phyloP scores from a whole-genome alignment of 805 yeast species.

The Saccharomycopsis synnaedendra region DNA sequence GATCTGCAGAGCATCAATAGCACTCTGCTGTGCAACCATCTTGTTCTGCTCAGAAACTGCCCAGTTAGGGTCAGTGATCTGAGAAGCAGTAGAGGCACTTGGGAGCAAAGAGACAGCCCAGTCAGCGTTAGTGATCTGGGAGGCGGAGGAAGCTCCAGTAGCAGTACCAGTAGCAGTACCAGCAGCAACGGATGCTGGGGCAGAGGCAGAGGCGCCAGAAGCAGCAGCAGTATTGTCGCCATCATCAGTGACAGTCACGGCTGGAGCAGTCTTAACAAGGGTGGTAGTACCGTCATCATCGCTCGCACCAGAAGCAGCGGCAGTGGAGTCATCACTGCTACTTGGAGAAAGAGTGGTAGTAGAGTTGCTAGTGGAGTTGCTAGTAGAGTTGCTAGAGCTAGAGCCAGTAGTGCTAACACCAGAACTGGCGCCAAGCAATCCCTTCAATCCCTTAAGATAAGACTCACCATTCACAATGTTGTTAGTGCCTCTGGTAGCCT shows the following conservation, averaged over 20 bases:
- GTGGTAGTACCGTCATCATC: not conserved
- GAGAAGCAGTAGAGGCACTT: not conserved
- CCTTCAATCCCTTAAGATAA: not conserved
- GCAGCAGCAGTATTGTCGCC: slow-evolving; percentile 1
- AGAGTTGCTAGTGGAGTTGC: not conserved
- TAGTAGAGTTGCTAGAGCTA: not conserved
- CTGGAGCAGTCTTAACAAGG: slow-evolving; percentile 3
- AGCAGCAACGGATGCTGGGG: not conserved
- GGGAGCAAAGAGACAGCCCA: slow-evolving; percentile 7
- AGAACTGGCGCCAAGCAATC: not conserved
- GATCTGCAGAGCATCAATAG: not conserved
- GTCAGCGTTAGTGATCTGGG: not conserved
- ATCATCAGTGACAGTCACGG: slow-evolving; percentile 13
- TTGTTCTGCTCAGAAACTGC: not conserved
- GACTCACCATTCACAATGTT: slow-evolving; percentile 12
- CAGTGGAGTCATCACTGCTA: not conserved
- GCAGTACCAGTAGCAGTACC: not conserved
- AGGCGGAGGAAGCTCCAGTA: not conserved
- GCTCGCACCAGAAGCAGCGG: not conserved
- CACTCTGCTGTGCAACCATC: not conserved
- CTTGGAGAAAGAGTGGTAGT: not conserved
- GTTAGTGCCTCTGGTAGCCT: slow-evolving; percentile 19
- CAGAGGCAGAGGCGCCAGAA: not conserved
- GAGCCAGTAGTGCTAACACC: not conserved
- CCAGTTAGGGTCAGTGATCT: not conserved